phyloP scores from a whole-genome alignment of 2,329 filamentous ascomycete species.

The Claviceps humidiphila region DNA sequence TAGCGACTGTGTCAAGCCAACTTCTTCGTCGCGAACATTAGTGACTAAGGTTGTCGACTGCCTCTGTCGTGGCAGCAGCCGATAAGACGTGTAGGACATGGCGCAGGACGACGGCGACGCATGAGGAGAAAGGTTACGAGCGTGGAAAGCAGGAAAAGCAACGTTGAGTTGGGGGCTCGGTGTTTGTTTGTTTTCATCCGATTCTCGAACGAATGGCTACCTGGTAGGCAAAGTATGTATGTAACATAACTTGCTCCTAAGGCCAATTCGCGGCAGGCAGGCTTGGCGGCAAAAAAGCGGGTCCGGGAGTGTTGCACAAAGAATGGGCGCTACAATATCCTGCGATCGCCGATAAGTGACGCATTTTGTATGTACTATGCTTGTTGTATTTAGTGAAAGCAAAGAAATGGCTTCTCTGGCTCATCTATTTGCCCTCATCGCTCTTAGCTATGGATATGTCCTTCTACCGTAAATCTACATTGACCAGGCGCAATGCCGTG shows the following conservation, averaged over 20 bases:
- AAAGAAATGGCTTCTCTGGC: no score
- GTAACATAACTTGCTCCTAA: no score
- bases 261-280: no score
- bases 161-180: neutral
- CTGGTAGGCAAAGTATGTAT: no score
- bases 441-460: neutral
- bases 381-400: no score
- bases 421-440: neutral
- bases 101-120: conserved; percentile 1
- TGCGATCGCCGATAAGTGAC: no score
- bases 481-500: conserved; percentile 63
- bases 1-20: conserved; percentile 27
- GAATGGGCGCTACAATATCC: no score
- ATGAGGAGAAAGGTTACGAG: neutral
- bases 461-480: conserved; percentile 43
- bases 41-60: neutral
- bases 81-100: conserved; percentile 2
- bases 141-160: neutral
- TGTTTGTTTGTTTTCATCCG: no score
- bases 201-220: no score
- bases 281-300: no score
- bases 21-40: conserved; percentile 10
- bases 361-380: no score
- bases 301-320: no score
- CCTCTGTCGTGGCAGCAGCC: conserved; percentile 1